Conservation (phyloP, 495 filamentous ascomycete genomes). For the Podospora sp. region DNA sequence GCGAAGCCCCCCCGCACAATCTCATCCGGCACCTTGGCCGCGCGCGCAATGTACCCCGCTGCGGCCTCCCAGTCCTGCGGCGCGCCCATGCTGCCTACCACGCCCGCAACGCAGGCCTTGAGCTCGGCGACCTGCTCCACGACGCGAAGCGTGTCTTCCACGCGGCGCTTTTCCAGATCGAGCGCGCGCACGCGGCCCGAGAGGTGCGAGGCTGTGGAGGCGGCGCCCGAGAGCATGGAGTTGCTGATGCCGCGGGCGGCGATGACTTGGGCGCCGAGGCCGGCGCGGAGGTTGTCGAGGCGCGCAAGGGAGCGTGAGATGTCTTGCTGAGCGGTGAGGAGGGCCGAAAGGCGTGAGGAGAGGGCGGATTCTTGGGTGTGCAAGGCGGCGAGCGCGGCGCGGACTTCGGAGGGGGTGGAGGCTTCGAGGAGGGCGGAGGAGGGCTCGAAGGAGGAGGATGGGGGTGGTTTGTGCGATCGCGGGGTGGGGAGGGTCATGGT, state of each 20-base stretch:
- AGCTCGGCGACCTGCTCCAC: conserved; percentile 96
- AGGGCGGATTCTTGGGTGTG: conserved; percentile 74
- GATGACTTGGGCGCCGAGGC: conserved; percentile 84
- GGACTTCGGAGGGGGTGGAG: conserved; percentile 75
- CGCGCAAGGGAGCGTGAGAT: conserved; percentile 79
- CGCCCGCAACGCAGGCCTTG: conserved; percentile 93
- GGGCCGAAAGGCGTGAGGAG: conserved; percentile 70
- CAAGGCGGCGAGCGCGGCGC: conserved; percentile 70
- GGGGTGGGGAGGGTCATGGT: conserved; percentile 11
- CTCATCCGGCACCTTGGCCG: conserved; percentile 73
- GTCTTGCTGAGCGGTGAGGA: conserved; percentile 79
- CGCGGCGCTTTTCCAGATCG: conserved; percentile 86
- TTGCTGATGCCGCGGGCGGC: conserved; percentile 81
- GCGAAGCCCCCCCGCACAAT: conserved; percentile 88
- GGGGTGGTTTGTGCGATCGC: conserved; percentile 7
- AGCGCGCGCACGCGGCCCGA: conserved; percentile 81
- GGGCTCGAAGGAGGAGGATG: conserved; percentile 25
- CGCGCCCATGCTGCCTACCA: conserved; percentile 93
- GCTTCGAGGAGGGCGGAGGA: conserved; percentile 62
- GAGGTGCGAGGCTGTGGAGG: conserved; percentile 83
- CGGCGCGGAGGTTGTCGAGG: conserved; percentile 87
- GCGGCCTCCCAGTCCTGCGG: conserved; percentile 99
- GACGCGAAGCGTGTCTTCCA: conserved; percentile 85
- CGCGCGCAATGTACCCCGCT: conserved; percentile 82
- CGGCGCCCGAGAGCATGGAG: conserved; percentile 81